Evolutionary conservation across 208 protist genomes (phyloP).

Genomic region (Wallacemonas collosoma): DNA sequence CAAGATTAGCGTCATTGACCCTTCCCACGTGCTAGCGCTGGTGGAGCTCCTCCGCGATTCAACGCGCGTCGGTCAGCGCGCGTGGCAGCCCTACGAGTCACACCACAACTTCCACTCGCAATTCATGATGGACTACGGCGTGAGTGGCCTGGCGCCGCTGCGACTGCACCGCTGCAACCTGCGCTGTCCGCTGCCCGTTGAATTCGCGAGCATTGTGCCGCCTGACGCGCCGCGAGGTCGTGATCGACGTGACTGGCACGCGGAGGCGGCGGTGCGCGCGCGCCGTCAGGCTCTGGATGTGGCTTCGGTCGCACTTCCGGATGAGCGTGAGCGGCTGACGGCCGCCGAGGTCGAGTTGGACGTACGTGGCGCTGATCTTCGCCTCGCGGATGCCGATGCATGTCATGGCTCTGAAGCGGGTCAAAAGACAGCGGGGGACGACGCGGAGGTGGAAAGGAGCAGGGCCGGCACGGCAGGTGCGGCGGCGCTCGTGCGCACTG

Average conservation of each 20-base stretch:
- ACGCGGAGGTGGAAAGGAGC: neutral
- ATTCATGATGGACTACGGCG: slow-evolving; percentile 73
- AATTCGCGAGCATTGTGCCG: neutral
- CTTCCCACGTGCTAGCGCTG: slow-evolving; percentile 35
- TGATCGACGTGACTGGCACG: neutral
- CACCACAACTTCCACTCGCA: slow-evolving; percentile 69
- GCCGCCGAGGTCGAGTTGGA: slow-evolving; percentile 25
- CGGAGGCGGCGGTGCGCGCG: neutral
- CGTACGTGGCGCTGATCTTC: slow-evolving; percentile 9
- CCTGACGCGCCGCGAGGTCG: neutral
- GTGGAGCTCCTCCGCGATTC: slow-evolving; percentile 54
- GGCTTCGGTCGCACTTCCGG: neutral
- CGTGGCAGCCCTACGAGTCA: slow-evolving; percentile 71
- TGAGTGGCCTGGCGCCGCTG: slow-evolving; percentile 66
- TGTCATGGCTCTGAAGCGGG: no score
- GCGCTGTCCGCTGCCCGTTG: slow-evolving; percentile 14
- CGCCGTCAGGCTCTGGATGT: slow-evolving; percentile 6
- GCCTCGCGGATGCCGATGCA: neutral
- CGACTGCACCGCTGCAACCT: slow-evolving; percentile 28
- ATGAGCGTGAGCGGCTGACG: slow-evolving; percentile 12
- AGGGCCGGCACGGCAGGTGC: no score
- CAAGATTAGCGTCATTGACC: slow-evolving; percentile 65
- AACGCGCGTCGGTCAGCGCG: slow-evolving; percentile 41
- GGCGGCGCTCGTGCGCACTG: no score
- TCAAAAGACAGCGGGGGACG: neutral